Evolutionary conservation across 768 basidiomycete genomes (phyloP).

Genomic region (Leccinum subtestaceum): DNA sequence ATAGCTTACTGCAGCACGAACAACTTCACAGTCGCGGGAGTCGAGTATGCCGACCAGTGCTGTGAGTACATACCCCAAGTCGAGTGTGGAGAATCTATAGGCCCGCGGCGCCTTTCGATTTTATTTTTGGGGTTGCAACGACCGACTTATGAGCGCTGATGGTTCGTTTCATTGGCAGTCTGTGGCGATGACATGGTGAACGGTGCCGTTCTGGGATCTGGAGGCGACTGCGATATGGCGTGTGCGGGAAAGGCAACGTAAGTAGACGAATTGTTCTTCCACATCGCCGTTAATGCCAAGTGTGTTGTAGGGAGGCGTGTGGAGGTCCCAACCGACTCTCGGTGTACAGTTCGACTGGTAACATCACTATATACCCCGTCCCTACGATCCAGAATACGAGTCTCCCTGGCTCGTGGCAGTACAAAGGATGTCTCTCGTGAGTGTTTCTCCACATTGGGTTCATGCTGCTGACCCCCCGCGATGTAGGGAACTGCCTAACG

Average conservation of each 20-base stretch:
- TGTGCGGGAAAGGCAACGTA: conserved; percentile 70
- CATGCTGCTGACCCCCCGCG: background rate
- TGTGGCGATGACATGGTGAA: conserved; percentile 67
- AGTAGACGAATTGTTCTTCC: conserved; percentile 19
- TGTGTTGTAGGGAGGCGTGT: conserved; percentile 53
- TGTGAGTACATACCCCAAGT: conserved; percentile 38
- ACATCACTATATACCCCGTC: conserved; percentile 54
- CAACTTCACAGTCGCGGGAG: conserved; percentile 65
- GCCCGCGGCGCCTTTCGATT: background rate
- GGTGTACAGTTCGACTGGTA: conserved; percentile 55
- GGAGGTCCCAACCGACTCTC: conserved; percentile 74
- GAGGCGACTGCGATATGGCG: conserved; percentile 63
- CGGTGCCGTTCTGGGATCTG: conserved; percentile 51
- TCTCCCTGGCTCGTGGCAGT: conserved; percentile 65
- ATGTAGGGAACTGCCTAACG: conserved; percentile 45
- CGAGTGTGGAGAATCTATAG: background rate
- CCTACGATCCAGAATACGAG: conserved; percentile 52
- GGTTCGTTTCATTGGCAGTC: conserved; percentile 38
- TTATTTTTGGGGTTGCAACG: background rate
- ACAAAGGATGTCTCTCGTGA: conserved; percentile 66
- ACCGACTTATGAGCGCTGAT: conserved; percentile 9
- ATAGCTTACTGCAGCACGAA: conserved; percentile 51
- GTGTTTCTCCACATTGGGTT: conserved; percentile 15
- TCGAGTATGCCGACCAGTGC: conserved; percentile 57
- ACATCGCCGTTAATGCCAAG: background rate